These are phyloP conservation scores for Rubia yunnanensis DNA, from an alignment of 257 asterid species.

Conservation along the genomic window DNA sequence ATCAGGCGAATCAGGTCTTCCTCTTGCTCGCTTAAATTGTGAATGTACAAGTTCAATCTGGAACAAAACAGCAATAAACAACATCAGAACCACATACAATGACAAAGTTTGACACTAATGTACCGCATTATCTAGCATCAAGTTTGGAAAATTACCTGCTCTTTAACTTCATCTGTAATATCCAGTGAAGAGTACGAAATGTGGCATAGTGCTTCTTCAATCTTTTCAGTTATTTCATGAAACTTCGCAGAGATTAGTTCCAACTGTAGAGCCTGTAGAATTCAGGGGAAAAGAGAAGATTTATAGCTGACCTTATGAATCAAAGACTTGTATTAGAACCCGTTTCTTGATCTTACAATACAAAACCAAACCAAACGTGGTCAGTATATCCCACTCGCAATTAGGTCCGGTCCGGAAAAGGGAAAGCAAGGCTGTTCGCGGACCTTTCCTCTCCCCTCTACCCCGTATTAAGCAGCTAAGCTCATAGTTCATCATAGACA, in stretches of 20 bases:
- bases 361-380: too few relatives aligned
- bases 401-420: too few relatives aligned
- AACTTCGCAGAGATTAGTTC: conserved; percentile 57
- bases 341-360: not conserved
- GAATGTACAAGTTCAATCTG: conserved; percentile 88
- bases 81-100: not conserved
- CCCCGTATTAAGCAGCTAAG: not conserved
- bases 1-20: conserved; percentile 73
- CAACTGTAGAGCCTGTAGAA: conserved; percentile 67
- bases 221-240: conserved; percentile 47
- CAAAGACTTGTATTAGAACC: not conserved
- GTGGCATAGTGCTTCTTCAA: conserved; percentile 67
- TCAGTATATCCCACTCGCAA: too few relatives aligned
- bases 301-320: not conserved
- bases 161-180: conserved; percentile 84
- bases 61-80: not conserved
- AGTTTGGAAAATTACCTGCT: conserved; percentile 51
- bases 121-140: not conserved
- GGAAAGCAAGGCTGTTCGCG: not conserved
- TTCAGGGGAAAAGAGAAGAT: not conserved
- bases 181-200: conserved; percentile 61
- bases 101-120: too few relatives aligned
- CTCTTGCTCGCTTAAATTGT: conserved; percentile 76
- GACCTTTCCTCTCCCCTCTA: not conserved
- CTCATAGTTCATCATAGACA: not conserved